Evolutionary conservation across 2,329 filamentous ascomycete species (phyloP), one percentile per base, ranked within the genome.

Genomic region (Metarhizium humberi): DNA sequence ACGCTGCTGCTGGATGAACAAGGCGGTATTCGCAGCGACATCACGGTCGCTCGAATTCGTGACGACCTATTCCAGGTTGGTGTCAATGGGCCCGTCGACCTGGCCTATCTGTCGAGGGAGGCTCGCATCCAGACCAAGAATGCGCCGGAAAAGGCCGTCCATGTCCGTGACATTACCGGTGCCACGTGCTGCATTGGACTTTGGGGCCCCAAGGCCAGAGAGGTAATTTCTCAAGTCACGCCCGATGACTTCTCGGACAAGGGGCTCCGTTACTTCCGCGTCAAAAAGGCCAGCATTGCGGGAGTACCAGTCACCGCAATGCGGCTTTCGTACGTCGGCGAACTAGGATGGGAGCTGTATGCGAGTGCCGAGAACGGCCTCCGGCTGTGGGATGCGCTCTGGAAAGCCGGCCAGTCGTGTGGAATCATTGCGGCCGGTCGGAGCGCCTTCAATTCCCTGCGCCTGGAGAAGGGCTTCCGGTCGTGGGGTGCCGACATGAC

Each of bases 331-430:
- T 82, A 79, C 52, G 78, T 86, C 4, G 82, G 83, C 6, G 82
- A 86, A 60, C 67, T 73, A 0, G 82, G 83, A 1, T 86, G 81
- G 80, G 82, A 86, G 62, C 75, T 86, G 20, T 80, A 83, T 57
- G 75, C 81, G 1, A 82, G 73, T 38, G 78, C 82, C 0, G 82
- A 85, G 30, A 75, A 79, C 45, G 82, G 82, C 0, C 74, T 75
- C 13, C 69, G 74, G 1, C 69, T 86, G 0, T 86, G 83, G 83
- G 81, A 85, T 58, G 70, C 71, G 0, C 66, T 86, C 1, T 83
- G 69, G 71, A 64, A 75, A 36, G 78, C 79, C 1, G 82, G 82
- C 0, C 74, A 78, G 57, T 61, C 69, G 0, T 73, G 81, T 14
- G 82, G 81, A 1, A 64, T 85, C 3, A 70, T 85, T 14, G 79